Percentiles rank a stretch among this genome's conserved stretches.
Evolutionary conservation across 2,329 filamentous ascomycete species (phyloP).

Genomic region (Colletotrichum lini): DNA sequence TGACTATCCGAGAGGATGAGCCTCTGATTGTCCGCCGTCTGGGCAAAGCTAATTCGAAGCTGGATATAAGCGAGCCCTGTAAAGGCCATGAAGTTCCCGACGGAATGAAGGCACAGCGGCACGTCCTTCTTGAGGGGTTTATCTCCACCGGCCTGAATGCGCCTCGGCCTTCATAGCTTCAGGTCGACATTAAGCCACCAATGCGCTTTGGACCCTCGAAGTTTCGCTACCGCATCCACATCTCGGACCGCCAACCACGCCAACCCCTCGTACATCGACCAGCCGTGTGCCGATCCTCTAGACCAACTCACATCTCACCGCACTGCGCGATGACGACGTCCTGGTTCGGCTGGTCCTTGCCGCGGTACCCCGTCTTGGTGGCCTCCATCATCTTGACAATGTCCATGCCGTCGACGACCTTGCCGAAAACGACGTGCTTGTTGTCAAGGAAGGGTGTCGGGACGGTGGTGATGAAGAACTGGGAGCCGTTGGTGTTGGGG

Average conservation of each 20-base stretch:
- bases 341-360: slow-evolving; percentile 85
- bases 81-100: neutral
- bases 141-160: neutral
- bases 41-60: neutral
- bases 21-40: neutral
- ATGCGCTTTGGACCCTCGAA: neutral
- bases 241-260: neutral
- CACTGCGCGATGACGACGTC: slow-evolving; percentile 90
- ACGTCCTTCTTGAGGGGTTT: neutral
- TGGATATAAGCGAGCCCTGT: too few species aligned
- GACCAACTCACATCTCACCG: slow-evolving; percentile 82
- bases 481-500: slow-evolving; percentile 91
- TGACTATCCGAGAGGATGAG: too few species aligned
- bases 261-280: neutral
- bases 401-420: slow-evolving; percentile 91
- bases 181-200: neutral
- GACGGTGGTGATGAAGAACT: slow-evolving; percentile 97
- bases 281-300: neutral
- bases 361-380: slow-evolving; percentile 81
- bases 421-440: slow-evolving; percentile 97
- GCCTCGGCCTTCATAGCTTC: neutral
- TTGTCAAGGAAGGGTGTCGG: slow-evolving; percentile 89
- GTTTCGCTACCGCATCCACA: neutral
- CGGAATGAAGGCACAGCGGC: neutral
- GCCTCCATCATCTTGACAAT: slow-evolving; percentile 94